Conservation (phyloP, 345 rosid species). For the Eucalyptus cloeziana region DNA sequence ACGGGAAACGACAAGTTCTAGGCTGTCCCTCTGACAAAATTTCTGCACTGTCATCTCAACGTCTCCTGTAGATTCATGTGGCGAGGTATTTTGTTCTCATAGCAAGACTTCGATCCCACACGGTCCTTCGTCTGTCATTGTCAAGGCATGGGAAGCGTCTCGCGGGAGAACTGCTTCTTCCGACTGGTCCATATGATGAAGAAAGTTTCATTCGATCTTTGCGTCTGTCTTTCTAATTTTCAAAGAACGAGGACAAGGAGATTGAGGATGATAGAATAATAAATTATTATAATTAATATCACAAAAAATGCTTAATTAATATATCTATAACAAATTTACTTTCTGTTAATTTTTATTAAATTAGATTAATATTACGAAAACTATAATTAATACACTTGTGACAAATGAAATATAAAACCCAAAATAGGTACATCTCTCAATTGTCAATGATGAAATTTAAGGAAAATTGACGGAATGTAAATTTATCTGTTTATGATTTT, state of each 20-base stretch:
- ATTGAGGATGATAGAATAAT: not conserved
- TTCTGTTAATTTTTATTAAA: too few species aligned
- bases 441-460: too few species aligned
- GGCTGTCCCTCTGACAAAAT: not conserved
- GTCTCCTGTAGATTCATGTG: not conserved
- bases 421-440: too few species aligned
- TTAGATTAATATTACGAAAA: too few species aligned
- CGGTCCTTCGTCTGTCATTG: not conserved
- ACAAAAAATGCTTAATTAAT: too few species aligned
- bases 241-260: not conserved
- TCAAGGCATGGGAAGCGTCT: not conserved
- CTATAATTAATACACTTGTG: accelerated
- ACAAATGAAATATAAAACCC: not conserved
- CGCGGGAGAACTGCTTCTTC: not conserved
- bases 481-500: too few species aligned
- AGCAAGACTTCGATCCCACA: not conserved
- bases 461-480: too few species aligned
- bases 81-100: not conserved
- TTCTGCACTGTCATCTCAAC: not conserved
- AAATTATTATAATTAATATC: too few species aligned
- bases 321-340: too few species aligned
- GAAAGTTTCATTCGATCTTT: not conserved
- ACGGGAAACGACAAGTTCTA: not conserved
- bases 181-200: not conserved
- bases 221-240: not conserved